These are phyloP conservation scores for Corylus heterophylla DNA, from an alignment of 306 rosid genomes.

Conservation along the genomic window DNA sequence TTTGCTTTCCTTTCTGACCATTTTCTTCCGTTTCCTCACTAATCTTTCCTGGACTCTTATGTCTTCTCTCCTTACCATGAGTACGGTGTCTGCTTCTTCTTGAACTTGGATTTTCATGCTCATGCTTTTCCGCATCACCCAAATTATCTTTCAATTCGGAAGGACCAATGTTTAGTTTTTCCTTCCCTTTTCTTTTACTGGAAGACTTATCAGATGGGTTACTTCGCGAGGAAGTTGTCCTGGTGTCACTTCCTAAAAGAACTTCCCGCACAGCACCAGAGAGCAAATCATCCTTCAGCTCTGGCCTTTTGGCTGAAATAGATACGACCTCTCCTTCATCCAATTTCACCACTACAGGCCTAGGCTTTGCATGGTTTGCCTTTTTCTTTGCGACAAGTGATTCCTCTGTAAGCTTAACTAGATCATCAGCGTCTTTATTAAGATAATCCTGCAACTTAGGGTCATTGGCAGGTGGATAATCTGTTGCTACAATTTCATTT, in stretches of 20 bases:
- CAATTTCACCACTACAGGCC: constrained; percentile 89
- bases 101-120: constrained; percentile 43
- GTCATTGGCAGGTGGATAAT: constrained; percentile 87
- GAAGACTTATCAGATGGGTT: constrained; percentile 47
- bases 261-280: constrained; percentile 71
- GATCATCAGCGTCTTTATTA: constrained; percentile 57
- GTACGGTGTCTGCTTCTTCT: constrained; percentile 56
- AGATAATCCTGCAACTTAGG: constrained; percentile 38
- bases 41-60: constrained; percentile 47
- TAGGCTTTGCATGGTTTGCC: constrained; percentile 67
- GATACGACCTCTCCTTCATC: constrained; percentile 71
- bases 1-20: constrained; percentile 57
- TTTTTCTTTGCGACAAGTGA: constrained; percentile 70
- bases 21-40: constrained; percentile 53
- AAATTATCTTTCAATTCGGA: constrained; percentile 56
- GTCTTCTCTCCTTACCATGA: constrained; percentile 59
- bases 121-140: constrained; percentile 50
- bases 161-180: constrained; percentile 43
- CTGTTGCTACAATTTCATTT: constrained; percentile 44
- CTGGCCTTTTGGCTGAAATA: constrained; percentile 45
- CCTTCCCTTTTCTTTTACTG: constrained; percentile 64
- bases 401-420: constrained; percentile 71
- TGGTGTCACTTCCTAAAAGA: constrained; percentile 58
- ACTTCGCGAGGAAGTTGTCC: constrained; percentile 39
- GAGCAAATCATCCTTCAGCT: constrained; percentile 55